Evolutionary conservation across 2,329 filamentous ascomycete species (phyloP).

Genomic region (Blastomyces gilchristii): DNA sequence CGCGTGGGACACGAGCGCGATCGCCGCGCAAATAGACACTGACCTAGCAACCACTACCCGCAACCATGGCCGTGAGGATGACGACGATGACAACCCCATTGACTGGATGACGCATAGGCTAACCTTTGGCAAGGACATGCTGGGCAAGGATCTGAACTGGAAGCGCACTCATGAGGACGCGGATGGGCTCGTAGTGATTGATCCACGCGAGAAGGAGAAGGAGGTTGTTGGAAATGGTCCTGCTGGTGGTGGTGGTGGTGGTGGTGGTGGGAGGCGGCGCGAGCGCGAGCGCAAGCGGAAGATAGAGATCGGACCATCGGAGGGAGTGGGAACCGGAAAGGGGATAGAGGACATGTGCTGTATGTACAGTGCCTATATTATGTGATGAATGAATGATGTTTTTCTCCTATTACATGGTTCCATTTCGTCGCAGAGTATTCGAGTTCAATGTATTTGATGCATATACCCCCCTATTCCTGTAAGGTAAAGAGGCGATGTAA

Average conservation of each 20-base stretch:
- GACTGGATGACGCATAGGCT: slow-evolving; percentile 82
- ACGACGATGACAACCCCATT: slow-evolving; percentile 39
- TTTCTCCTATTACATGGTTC: background rate
- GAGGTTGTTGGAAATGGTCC: slow-evolving; percentile 55
- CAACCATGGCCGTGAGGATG: slow-evolving; percentile 14
- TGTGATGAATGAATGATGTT: too few species aligned
- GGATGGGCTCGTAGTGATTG: slow-evolving; percentile 68
- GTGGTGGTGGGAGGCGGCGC: slow-evolving; percentile 22
- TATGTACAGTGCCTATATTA: too few species aligned
- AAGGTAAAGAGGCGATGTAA: too few species aligned
- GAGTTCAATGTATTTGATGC: background rate
- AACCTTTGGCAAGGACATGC: slow-evolving; percentile 75
- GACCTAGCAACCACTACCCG: background rate
- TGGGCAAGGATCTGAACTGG: slow-evolving; percentile 85
- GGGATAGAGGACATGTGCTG: background rate
- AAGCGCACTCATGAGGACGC: slow-evolving; percentile 77
- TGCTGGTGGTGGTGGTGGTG: too few species aligned
- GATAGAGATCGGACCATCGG: slow-evolving; percentile 21
- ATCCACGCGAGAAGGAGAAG: slow-evolving; percentile 72
- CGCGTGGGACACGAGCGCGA: slow-evolving; percentile 59
- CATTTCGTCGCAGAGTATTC: background rate
- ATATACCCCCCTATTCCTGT: too few species aligned
- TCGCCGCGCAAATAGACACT: slow-evolving; percentile 25
- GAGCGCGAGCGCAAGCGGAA: slow-evolving; percentile 27
- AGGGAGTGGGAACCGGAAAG: slow-evolving; percentile 30